phyloP scores from a whole-genome alignment of 2,329 filamentous ascomycete genomes.

The Aspergillus fijiensis region DNA sequence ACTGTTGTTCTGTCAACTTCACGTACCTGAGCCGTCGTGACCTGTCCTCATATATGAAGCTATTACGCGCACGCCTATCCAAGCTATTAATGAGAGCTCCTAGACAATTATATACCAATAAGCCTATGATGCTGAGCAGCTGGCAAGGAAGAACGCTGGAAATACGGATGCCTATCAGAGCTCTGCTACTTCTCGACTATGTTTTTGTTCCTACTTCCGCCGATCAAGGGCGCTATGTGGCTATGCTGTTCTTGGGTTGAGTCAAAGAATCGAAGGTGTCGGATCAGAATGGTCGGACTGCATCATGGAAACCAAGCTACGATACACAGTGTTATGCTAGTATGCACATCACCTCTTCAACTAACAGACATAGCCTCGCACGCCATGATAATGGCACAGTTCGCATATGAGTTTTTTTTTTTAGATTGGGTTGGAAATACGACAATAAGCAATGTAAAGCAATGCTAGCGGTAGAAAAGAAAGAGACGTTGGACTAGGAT shows the following conservation, averaged over 20 bases:
- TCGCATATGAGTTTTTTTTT: neutral
- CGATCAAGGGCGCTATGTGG: neutral
- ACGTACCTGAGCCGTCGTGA: neutral
- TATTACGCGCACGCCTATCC: neutral
- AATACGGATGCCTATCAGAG: constrained; percentile 3
- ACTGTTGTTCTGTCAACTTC: too few species aligned
- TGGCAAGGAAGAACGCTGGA: constrained; percentile 1
- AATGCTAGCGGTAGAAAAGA: neutral
- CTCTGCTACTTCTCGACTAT: neutral
- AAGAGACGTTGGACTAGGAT: constrained; percentile 13
- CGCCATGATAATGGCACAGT: neutral
- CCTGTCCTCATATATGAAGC: neutral
- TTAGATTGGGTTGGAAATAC: neutral
- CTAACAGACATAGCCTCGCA: neutral
- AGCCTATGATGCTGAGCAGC: neutral
- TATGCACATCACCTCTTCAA: neutral
- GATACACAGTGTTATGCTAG: neutral
- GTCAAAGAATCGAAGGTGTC: neutral
- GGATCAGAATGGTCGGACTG: neutral
- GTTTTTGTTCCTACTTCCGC: neutral
- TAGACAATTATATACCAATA: neutral
- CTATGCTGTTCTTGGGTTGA: neutral
- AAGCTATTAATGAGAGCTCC: neutral
- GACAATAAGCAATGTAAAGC: constrained; percentile 10
- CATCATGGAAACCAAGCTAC: neutral